Evolutionary conservation across 169 alveolate species (phyloP), one percentile per base, ranked within the genome.

Genomic region (Plasmodium cynomolgi): DNA sequence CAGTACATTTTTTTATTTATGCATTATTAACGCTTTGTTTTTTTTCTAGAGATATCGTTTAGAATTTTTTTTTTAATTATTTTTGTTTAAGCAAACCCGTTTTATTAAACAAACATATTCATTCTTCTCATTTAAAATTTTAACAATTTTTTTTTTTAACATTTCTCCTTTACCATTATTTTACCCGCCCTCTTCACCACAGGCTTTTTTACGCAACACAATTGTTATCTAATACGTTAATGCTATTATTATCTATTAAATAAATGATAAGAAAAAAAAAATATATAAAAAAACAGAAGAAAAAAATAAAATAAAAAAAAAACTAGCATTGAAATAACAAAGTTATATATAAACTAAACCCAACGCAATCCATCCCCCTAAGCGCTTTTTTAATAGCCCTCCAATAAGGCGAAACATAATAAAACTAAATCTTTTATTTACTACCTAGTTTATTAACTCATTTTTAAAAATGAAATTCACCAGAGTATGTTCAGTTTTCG

Each of bases 391-490:
- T 50, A 13, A 50, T 50, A 50, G 23, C 8, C 62, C 62, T 4
- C 62, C 8, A 50, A 50, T 50, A 50, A 50, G 62, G 62, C 62
- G 23, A 15, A 50, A 50, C 20, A 50, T 50, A 50, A 50, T 50
- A 50, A 50, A 50, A 50, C 62, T 50, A 50, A 50, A 50, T 50
- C 62, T 50, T 50, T 50, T 15, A 15, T 50, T 50, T 50, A 50
- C 8, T 50, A 50, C 17, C 62, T 50, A 20, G 17, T 15, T 77
- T 33, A 39, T 29, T 34, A 37, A 41, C 13, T 7, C 33, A 50
- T 31, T 80, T 26, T 62, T 33, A 31, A 83, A 83, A 83, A 83
- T 83, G 91, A 83, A 68, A 34, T 58, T 83, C 91, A 56, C 91
- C 26, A 83, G 44, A 83, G 91, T 62, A 20, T 83, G 44, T 34